phyloP scores from a whole-genome alignment of 2,329 filamentous ascomycete species.

The Epicoccum sorghinum region DNA sequence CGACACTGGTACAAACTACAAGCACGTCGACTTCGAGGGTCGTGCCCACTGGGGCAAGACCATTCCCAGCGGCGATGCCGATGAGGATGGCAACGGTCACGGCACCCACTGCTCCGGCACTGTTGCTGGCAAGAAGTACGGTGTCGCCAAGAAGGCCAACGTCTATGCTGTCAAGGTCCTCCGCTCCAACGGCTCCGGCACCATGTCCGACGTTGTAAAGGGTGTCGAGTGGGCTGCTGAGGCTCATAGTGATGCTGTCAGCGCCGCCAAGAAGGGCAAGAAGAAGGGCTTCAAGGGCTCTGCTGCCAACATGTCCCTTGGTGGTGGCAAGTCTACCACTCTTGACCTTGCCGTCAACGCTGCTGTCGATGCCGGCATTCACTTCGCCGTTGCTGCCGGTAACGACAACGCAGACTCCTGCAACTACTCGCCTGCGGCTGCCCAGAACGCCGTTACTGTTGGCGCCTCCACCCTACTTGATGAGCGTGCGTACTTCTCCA shows the following conservation, averaged over 20 bases:
- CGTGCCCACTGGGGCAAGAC: conserved; percentile 98
- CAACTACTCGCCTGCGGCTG: conserved; percentile 83
- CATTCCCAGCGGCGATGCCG: conserved; percentile 81
- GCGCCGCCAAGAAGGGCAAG: conserved; percentile 83
- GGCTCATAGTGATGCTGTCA: conserved; percentile 75
- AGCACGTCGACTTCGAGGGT: conserved; percentile 97
- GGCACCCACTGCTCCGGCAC: conserved; percentile 99
- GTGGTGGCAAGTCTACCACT: conserved; percentile 92
- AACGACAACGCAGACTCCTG: conserved; percentile 56
- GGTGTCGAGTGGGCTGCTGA: conserved; percentile 94
- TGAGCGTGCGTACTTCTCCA: conserved; percentile 99
- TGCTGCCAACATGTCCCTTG: conserved; percentile 98
- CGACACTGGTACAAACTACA: conserved; percentile 91
- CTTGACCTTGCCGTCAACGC: conserved; percentile 94
- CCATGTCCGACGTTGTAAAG: conserved; percentile 98
- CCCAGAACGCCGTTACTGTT: conserved; percentile 90
- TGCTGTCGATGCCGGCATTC: conserved; percentile 86
- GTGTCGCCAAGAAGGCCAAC: conserved; percentile 98
- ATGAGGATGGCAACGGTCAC: conserved; percentile 95
- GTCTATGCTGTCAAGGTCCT: conserved; percentile 98
- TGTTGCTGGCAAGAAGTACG: conserved; percentile 97
- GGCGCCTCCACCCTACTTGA: conserved; percentile 93
- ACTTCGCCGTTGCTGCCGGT: conserved; percentile 97
- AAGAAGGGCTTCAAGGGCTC: conserved; percentile 98
- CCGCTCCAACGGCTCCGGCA: conserved; percentile 93